Evolutionary conservation across 495 filamentous ascomycete genomes (phyloP), one percentile per base, ranked within the genome.

Genomic region (Lasiosphaeris hirsuta): DNA sequence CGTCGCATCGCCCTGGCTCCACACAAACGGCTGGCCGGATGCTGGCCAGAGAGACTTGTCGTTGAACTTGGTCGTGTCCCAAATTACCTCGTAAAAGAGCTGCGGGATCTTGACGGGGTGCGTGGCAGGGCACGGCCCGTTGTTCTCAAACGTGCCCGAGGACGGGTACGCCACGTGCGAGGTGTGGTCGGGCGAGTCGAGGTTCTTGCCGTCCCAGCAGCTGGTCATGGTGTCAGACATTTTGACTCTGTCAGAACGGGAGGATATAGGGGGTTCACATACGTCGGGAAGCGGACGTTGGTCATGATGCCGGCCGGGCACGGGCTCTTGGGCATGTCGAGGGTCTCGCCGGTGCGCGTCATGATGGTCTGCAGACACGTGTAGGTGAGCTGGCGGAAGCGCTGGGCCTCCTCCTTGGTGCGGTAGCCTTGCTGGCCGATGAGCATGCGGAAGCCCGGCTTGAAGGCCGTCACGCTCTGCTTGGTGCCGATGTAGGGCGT

Each of bases 401-500:
- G 63, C 46, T 68, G 58, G 10, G 71, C 67, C 14, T 74, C 55
- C 9, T 73, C 71, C 42, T 68, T 66, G 57, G 58, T 61, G 18
- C 23, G 23, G 51, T 59, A 66, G 51, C 63, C 0, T 61, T 48
- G 6, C 67, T 51, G 56, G 58, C 72, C 70, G 49, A 75, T 65
- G 10, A 75, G 68, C 72, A 75, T 71, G 45, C 69, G 70, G 68
- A 75, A 75, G n/a, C 78, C 75, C 19, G 75, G 69, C 60, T 72
- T 69, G 63, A 81, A 81, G 34, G 73, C 76, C 0, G 78, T 79
- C 19, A 77, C 70, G 13, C 65, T 75, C 54, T 76, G 74, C 30
- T 68, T 70, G 38, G 74, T 78, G 54, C 74, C 72, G 58, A 76
- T 73, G 58, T 79, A 76, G 1, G 70, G 65, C 74, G 78, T 81